Evolutionary conservation across 768 basidiomycete genomes (phyloP), one percentile per base, ranked within the genome.

Genomic region (Melanogaster broomeanus): DNA sequence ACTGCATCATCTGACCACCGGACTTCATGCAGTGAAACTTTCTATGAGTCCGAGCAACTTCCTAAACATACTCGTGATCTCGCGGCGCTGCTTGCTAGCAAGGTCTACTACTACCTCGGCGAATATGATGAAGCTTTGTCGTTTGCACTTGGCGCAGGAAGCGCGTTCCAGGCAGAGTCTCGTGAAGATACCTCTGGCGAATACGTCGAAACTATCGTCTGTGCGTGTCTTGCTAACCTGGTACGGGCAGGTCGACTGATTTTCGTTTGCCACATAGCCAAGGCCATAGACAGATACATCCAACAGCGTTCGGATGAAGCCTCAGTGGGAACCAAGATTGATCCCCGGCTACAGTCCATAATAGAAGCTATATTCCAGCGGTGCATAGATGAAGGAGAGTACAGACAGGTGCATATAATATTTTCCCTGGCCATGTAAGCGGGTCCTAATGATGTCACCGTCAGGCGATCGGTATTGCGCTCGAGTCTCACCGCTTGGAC

Each of bases 61-160:
- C 80, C 89, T 1, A 78, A 82, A 56, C 75, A 84, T 45, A 83
- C 88, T 13, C 87, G 90, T 33, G 83, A 90, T 61, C 81, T 85
- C 45, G 95, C 97, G 18, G 93, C 95, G 19, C 76, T 98, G 45
- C 79, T 99, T 25, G 88, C 90, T n/a, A 95, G 93, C 78, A 98
- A 98, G 69, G 90, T 98, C 44, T 98, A 98, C 72, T 98, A 93
- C 73, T 96, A 89, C 79, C 79, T 99, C 43, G 93, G 90, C 57
- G 91, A 93, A 68, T 90, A 96, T 61, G 93, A 95, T 63, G 97
- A 99, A 67, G 92, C 95, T 25, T 81, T 99, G 52, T 88, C 91
- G 12, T 98, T 98, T 64, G 97, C 97, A 19, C 83, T 99, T 42
- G 88, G 89, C 51, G 92, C 96, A 16, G 93, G 90, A 50, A 77